Conservation (phyloP, 2,329 filamentous ascomycete genomes). For the Aspergillus fischeri region DNA sequence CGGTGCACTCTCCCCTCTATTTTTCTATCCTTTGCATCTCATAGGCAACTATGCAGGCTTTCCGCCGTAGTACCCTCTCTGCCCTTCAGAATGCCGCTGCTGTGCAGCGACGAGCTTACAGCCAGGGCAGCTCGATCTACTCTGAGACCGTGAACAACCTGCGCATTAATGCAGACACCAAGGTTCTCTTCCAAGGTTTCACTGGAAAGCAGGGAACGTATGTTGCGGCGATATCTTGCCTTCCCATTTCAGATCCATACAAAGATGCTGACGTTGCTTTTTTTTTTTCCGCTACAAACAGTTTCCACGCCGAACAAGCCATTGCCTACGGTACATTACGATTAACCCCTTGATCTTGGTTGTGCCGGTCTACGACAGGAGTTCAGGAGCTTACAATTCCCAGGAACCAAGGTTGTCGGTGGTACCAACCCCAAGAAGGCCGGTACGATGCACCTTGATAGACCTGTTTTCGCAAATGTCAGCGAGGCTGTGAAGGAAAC, state of each 20-base stretch:
- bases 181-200: conserved; percentile 95
- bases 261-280: conserved; percentile 29
- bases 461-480: conserved; percentile 90
- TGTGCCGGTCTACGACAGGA: background rate
- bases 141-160: conserved; percentile 75
- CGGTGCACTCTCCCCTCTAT: conserved; percentile 6
- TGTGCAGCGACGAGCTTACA: conserved; percentile 67
- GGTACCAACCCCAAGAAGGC: conserved; percentile 99
- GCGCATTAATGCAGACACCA: conserved; percentile 87
- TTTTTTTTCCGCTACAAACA: conserved; percentile 37
- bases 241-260: background rate
- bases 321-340: conserved; percentile 83
- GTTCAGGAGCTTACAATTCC: conserved; percentile 22
- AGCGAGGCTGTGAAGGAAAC: conserved; percentile 84
- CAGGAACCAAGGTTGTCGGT: conserved; percentile 94
- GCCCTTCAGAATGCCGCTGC: conserved; percentile 61
- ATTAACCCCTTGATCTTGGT: conserved; percentile 14
- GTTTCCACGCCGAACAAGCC: conserved; percentile 95
- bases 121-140: conserved; percentile 66
- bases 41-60: conserved; percentile 67
- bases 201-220: conserved; percentile 95
- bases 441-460: conserved; percentile 79
- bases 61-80: conserved; percentile 69
- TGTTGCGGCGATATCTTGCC: conserved; percentile 37
- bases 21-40: conserved; percentile 15